phyloP scores from a whole-genome alignment of 2,329 filamentous ascomycete genomes.

The Chrysosporium keratinophilum region DNA sequence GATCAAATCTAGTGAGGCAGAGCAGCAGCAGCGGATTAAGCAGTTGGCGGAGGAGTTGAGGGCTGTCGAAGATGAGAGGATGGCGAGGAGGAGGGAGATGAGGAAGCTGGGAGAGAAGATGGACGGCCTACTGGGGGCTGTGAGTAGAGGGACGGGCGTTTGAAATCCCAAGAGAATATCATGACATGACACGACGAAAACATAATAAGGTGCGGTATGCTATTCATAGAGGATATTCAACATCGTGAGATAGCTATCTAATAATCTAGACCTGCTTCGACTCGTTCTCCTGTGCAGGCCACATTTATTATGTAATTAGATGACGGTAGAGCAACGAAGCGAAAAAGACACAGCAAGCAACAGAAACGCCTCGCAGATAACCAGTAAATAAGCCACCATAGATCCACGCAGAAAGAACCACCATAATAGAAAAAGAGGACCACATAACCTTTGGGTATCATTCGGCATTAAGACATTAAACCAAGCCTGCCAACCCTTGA shows the following conservation, averaged over 20 bases:
- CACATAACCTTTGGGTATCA: not conserved
- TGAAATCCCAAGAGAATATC: slow-evolving; percentile 8
- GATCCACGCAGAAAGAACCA: not conserved
- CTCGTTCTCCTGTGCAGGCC: not conserved
- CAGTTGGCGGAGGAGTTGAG: slow-evolving; percentile 37
- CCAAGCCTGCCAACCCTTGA: not conserved
- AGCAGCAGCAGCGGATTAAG: slow-evolving; percentile 37
- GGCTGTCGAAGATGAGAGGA: slow-evolving; percentile 35
- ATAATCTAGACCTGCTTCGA: not conserved
- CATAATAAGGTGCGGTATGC: not conserved
- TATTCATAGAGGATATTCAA: not conserved
- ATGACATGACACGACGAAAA: not conserved
- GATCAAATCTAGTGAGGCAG: slow-evolving; percentile 35
- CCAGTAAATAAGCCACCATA: not conserved
- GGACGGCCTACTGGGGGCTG: slow-evolving; percentile 35
- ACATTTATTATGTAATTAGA: not conserved
- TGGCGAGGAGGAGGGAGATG: slow-evolving; percentile 34
- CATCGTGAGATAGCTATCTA: not conserved
- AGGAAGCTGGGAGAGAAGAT: slow-evolving; percentile 31
- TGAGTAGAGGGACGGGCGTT: slow-evolving; percentile 28
- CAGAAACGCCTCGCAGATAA: not conserved
- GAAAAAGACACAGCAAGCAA: no score
- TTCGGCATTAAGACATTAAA: not conserved
- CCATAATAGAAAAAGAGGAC: not conserved
- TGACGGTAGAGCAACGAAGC: not conserved